A percentile compares a stretch with the other conserved stretches of the same genome.
Evolutionary conservation across 257 asterid species (phyloP).

Genomic region (Solanum arcanum): DNA sequence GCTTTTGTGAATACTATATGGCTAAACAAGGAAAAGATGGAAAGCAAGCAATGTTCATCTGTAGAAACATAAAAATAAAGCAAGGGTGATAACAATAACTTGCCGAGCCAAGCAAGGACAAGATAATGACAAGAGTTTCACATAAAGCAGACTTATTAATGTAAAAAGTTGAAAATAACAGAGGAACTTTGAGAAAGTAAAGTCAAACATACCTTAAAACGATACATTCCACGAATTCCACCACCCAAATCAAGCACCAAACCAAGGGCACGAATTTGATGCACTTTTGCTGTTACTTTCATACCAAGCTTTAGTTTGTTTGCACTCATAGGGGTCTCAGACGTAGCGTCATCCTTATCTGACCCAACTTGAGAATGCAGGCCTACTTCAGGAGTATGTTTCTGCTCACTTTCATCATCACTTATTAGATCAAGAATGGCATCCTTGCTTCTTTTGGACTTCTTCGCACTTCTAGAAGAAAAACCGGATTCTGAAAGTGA

Average conservation of each 20-base stretch:
- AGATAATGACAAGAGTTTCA: neutral
- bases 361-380: neutral
- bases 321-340: conserved; percentile 28
- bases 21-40: neutral
- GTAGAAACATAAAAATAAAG: neutral
- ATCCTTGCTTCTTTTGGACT: neutral
- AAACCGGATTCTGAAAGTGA: neutral
- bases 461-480: conserved; percentile 1
- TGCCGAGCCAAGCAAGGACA: neutral
- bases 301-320: conserved; percentile 65
- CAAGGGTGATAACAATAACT: neutral
- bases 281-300: conserved; percentile 67
- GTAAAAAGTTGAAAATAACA: neutral
- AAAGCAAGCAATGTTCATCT: neutral
- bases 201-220: conserved; percentile 56
- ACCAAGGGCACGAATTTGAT: conserved; percentile 74
- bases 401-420: conserved; percentile 5
- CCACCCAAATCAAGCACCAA: conserved; percentile 87
- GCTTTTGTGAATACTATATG: neutral
- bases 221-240: conserved; percentile 73
- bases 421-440: neutral
- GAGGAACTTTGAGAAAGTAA: neutral
- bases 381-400: neutral
- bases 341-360: conserved; percentile 11
- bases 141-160: neutral